phyloP scores from a whole-genome alignment of 2,329 filamentous ascomycete species.

The Hypoxylon sp. region DNA sequence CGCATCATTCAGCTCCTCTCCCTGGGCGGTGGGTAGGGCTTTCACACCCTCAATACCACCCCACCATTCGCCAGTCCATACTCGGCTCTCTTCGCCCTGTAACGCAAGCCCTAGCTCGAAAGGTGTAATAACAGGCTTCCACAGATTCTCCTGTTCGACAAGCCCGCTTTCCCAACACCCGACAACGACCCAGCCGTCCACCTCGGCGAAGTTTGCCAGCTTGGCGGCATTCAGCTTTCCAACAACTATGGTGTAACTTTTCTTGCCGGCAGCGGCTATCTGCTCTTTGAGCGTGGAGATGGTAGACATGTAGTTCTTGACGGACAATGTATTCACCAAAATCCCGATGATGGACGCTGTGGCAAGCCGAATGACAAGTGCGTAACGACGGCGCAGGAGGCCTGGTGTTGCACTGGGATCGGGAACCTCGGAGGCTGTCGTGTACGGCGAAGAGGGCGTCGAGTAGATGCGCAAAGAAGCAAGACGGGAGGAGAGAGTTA shows the following conservation, averaged over 20 bases:
- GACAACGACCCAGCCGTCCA: conserved; percentile 96
- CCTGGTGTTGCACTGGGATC: conserved; percentile 55
- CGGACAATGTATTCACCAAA: conserved; percentile 92
- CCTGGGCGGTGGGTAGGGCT: conserved; percentile 45
- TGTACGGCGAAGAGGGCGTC: conserved; percentile 57
- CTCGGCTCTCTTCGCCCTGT: conserved; percentile 74
- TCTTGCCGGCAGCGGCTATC: conserved; percentile 86
- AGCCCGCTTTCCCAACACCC: conserved; percentile 98
- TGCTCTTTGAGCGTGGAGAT: conserved; percentile 76
- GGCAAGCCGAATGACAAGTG: conserved; percentile 79
- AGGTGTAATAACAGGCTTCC: conserved; percentile 89
- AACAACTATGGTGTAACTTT: conserved; percentile 94
- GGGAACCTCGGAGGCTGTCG: conserved; percentile 53
- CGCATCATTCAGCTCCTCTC: conserved; percentile 40
- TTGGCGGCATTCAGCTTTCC: conserved; percentile 97
- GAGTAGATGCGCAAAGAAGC: conserved; percentile 80
- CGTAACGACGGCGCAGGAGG: conserved; percentile 84
- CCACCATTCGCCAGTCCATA: conserved; percentile 91
- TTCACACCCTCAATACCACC: conserved; percentile 81
- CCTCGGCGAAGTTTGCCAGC: conserved; percentile 93
- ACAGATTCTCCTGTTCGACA: conserved; percentile 89
- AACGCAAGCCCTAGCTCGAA: conserved; percentile 88
- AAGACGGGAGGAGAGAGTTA: conserved; percentile 87
- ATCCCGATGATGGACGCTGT: conserved; percentile 90
- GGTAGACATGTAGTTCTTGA: conserved; percentile 87